phyloP scores from a whole-genome alignment of 192 early-diverging fungal species.

The Coemansia sp. region DNA sequence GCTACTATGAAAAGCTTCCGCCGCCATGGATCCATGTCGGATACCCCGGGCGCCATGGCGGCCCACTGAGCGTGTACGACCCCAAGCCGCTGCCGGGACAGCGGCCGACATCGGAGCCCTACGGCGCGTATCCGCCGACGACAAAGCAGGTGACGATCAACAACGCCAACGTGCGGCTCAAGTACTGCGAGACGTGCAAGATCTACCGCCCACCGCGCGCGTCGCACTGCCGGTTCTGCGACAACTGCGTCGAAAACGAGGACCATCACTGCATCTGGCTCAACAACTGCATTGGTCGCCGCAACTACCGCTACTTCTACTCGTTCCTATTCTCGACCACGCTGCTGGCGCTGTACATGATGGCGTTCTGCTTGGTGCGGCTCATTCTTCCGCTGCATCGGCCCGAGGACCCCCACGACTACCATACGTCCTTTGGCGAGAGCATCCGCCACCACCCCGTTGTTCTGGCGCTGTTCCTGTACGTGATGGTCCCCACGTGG shows the following conservation, averaged over 20 bases:
- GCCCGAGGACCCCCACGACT: slow-evolving; percentile 14
- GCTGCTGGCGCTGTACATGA: slow-evolving; percentile 61
- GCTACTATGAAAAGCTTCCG: slow-evolving; percentile 56
- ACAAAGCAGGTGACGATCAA: slow-evolving; percentile 64
- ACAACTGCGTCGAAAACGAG: slow-evolving; percentile 87
- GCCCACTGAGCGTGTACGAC: slow-evolving; percentile 49
- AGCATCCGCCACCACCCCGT: slow-evolving; percentile 47
- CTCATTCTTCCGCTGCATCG: slow-evolving; percentile 52
- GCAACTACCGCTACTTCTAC: slow-evolving; percentile 83
- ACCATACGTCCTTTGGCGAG: slow-evolving; percentile 39
- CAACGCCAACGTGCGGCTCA: slow-evolving; percentile 63
- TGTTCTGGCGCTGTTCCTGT: slow-evolving; percentile 65
- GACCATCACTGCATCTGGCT: slow-evolving; percentile 96
- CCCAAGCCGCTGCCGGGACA: slow-evolving; percentile 26
- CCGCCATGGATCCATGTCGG: slow-evolving; percentile 50
- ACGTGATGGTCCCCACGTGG: slow-evolving; percentile 59
- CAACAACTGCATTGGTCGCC: slow-evolving; percentile 85
- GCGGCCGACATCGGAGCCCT: slow-evolving; percentile 18
- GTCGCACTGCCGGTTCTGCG: slow-evolving; percentile 84
- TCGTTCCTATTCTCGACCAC: slow-evolving; percentile 67
- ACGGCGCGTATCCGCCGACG: slow-evolving; percentile 40
- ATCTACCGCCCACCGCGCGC: slow-evolving; percentile 87
- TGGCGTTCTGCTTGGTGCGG: slow-evolving; percentile 62
- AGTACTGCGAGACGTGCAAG: slow-evolving; percentile 88
- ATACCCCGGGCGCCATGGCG: slow-evolving; percentile 21